Conservation (phyloP, 495 filamentous ascomycete species). For the Parmelia sp. region DNA sequence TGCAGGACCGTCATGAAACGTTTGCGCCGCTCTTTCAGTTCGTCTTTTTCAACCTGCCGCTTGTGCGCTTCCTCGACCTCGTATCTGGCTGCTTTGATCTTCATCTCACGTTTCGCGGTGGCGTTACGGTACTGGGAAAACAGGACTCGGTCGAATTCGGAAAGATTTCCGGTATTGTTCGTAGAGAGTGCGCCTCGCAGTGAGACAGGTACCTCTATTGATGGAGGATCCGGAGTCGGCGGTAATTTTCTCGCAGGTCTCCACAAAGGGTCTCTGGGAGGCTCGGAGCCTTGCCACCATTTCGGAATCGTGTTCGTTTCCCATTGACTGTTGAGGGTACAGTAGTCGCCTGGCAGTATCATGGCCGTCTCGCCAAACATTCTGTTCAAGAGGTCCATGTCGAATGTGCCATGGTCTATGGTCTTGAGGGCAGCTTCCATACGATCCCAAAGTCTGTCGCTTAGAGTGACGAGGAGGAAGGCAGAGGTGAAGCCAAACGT, state of each 20-base stretch:
- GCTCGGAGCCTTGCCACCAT: constrained; percentile 25
- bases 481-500: constrained; percentile 28
- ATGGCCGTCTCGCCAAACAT: constrained; percentile 32
- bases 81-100: not conserved
- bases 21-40: not conserved
- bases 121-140: not conserved
- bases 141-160: not conserved
- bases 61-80: not conserved
- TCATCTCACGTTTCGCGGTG: not conserved
- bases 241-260: not conserved
- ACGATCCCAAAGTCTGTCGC: constrained; percentile 29
- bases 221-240: not conserved
- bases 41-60: not conserved
- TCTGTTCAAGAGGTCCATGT: constrained; percentile 37
- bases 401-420: constrained; percentile 29
- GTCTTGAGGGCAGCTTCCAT: constrained; percentile 26
- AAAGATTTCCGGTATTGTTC: not conserved
- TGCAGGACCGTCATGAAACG: constrained; percentile 12
- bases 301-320: constrained; percentile 32
- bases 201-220: not conserved
- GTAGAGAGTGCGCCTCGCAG: not conserved
- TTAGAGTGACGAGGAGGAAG: constrained; percentile 31
- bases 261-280: not conserved
- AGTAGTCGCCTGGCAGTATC: constrained; percentile 36
- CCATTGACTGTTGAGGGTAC: constrained; percentile 37